Evolutionary conservation across 345 rosid genomes (phyloP).

Genomic region (Rhodamnia argentea): DNA sequence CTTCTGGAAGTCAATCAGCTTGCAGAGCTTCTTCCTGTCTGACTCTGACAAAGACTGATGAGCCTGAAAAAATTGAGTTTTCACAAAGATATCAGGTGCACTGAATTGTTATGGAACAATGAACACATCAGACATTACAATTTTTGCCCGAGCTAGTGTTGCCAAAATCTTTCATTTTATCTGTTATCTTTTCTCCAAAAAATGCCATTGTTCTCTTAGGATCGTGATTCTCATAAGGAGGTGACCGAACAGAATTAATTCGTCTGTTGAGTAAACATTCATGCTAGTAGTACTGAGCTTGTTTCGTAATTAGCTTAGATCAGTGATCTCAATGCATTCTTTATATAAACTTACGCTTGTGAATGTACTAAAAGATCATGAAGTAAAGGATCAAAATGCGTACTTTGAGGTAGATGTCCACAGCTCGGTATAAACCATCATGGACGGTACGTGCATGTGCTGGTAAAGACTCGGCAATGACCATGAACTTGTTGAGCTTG

Average conservation of each 20-base stretch:
- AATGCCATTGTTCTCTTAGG: not conserved
- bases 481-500: slow-evolving; percentile 79
- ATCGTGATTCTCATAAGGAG: not conserved
- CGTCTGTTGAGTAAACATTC: not conserved
- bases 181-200: not conserved
- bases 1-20: slow-evolving; percentile 87
- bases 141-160: not conserved
- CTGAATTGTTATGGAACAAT: not conserved
- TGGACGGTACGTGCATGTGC: slow-evolving; percentile 81
- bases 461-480: slow-evolving; percentile 81
- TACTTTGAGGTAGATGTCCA: slow-evolving; percentile 88
- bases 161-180: not conserved
- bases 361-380: not conserved
- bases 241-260: not conserved
- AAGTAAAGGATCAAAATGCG: not conserved
- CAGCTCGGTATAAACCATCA: slow-evolving; percentile 85
- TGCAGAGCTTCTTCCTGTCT: slow-evolving; percentile 76
- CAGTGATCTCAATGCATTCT: not conserved
- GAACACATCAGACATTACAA: not conserved
- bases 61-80: slow-evolving; percentile 31
- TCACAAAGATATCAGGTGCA: not conserved
- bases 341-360: not conserved
- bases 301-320: not conserved
- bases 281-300: not conserved
- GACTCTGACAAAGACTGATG: slow-evolving; percentile 67